phyloP scores from a whole-genome alignment of 345 rosid species.

The Citrus sp. region DNA sequence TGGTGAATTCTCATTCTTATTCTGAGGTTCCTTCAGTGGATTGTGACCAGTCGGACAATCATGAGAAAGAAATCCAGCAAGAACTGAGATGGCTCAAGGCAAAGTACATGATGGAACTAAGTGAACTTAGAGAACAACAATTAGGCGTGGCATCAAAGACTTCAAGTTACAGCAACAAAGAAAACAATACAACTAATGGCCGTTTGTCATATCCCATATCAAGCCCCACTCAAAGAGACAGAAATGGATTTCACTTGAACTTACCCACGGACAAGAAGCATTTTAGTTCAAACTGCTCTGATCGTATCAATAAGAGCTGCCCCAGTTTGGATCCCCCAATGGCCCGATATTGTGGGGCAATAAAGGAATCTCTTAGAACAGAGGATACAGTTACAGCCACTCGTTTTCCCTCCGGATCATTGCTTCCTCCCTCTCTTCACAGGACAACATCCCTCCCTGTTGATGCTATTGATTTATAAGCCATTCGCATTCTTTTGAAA shows the following conservation, averaged over 20 bases:
- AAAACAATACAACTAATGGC: slow-evolving; percentile 15
- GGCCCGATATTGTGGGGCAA: slow-evolving; percentile 26
- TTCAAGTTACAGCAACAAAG: slow-evolving; percentile 20
- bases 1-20: slow-evolving; percentile 34
- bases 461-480: slow-evolving; percentile 54
- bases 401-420: slow-evolving; percentile 30
- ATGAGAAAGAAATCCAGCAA: slow-evolving; percentile 46
- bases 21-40: slow-evolving; percentile 22
- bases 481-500: slow-evolving; percentile 31
- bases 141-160: slow-evolving; percentile 28
- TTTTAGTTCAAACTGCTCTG: slow-evolving; percentile 13
- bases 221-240: slow-evolving; percentile 19
- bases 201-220: slow-evolving; percentile 5
- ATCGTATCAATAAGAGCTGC: slow-evolving; percentile 23
- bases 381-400: slow-evolving; percentile 25
- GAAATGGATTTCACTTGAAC: slow-evolving; percentile 12
- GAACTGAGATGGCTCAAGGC: slow-evolving; percentile 70
- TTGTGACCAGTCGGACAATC: slow-evolving; percentile 29
- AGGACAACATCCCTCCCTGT: slow-evolving; percentile 70
- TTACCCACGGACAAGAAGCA: slow-evolving; percentile 9
- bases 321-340: slow-evolving; percentile 28
- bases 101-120: slow-evolving; percentile 50
- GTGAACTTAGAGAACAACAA: slow-evolving; percentile 55
- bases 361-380: slow-evolving; percentile 18
- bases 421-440: slow-evolving; percentile 49